phyloP scores from a whole-genome alignment of 225 moss, liverwort and hornwort species.

The Asterella californica region DNA sequence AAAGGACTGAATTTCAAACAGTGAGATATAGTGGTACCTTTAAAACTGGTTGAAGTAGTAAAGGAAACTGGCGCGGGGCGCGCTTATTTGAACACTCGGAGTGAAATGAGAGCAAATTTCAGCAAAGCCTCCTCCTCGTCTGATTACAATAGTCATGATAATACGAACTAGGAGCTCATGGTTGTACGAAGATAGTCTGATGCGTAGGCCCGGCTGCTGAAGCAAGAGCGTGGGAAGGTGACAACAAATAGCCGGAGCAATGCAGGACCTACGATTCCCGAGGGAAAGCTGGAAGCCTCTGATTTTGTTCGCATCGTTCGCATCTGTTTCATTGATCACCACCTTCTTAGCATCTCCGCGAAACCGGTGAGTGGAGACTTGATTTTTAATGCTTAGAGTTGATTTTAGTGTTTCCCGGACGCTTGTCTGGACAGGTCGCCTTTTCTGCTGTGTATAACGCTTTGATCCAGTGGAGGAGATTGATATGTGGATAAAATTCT shows the following conservation, averaged over 20 bases:
- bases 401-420: background rate
- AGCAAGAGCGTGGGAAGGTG: background rate
- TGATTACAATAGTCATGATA: background rate
- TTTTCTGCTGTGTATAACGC: background rate
- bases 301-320: slow-evolving; percentile 23
- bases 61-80: no score
- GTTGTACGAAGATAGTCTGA: background rate
- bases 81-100: background rate
- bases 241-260: background rate
- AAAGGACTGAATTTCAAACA: no score
- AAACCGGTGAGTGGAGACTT: slow-evolving; percentile 19
- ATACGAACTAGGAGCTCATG: background rate
- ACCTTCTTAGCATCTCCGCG: slow-evolving; percentile 18
- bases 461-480: background rate
- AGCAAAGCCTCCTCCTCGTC: background rate
- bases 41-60: no score
- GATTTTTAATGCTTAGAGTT: background rate
- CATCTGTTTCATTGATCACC: slow-evolving; percentile 35
- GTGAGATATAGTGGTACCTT: no score
- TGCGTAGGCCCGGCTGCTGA: background rate
- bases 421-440: background rate
- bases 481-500: background rate
- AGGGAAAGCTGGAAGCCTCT: slow-evolving; percentile 29
- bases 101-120: background rate
- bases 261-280: slow-evolving; percentile 3